A percentile compares a stretch with the other conserved stretches of the same genome.
Conservation (phyloP, 108 stramenopile genomes). For the Skeletonema marinoi region DNA sequence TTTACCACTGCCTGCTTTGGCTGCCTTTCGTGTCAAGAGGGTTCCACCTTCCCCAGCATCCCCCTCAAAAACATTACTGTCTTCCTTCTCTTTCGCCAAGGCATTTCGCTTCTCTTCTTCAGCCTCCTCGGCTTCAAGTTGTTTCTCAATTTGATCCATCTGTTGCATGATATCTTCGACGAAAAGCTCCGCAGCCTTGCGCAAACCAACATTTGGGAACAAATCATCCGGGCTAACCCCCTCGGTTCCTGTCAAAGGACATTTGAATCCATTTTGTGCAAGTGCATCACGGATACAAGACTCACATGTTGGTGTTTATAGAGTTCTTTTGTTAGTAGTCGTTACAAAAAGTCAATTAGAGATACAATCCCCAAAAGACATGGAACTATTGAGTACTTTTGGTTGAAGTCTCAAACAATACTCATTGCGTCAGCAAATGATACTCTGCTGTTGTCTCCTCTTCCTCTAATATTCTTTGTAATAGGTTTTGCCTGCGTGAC, state of each 20-base stretch:
- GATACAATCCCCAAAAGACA: no score
- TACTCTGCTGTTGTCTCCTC: no score
- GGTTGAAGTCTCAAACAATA: no score
- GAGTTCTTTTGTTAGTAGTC: no score
- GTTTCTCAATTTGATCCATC: conserved; percentile 77
- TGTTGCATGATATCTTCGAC: conserved; percentile 77
- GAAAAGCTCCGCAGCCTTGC: conserved; percentile 83
- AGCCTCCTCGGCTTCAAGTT: conserved; percentile 68
- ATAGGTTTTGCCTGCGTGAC: no score
- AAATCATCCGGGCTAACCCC: conserved; percentile 87
- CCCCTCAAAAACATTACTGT: conserved; percentile 52
- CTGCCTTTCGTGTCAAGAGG: conserved; percentile 49
- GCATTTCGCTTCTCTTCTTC: conserved; percentile 34
- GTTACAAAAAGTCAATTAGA: no score
- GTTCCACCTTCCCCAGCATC: conserved; percentile 66
- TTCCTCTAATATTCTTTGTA: no score
- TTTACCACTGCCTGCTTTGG: conserved; percentile 35
- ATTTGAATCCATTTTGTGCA: conserved; percentile 76
- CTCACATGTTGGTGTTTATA: conserved; percentile 81
- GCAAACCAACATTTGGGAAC: conserved; percentile 72
- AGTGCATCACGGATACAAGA: conserved; percentile 82
- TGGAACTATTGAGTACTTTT: no score
- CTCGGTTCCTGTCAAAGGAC: conserved; percentile 82
- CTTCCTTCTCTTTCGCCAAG: conserved; percentile 17
- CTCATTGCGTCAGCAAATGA: no score